Base-by-base conservation (phyloP, 148 eudicot genomes). In the Rhododendron henanense region DNA sequence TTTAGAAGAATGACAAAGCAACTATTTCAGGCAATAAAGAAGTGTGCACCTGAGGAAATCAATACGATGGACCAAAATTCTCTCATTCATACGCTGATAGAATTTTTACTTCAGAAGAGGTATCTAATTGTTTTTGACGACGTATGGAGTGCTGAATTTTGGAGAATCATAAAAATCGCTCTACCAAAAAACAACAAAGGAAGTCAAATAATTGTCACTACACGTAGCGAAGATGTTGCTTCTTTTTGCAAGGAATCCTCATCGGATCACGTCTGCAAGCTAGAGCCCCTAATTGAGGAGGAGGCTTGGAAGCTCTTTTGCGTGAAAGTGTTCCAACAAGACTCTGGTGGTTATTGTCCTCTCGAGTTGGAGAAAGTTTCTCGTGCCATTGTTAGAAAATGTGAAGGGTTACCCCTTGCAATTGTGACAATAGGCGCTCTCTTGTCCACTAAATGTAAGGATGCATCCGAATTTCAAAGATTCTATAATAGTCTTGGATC, bases 371-470 rank as follows among this genome's bases (percentile, higher is more conserved):
- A 44, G 47, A 4, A 19, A 71, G 44, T 48, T 9, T 83, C 85
- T 5, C 48, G 10, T 21, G 11, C 5, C 4, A 44, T 83, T 8
- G 45, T 83, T 6, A 10, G 3, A 44, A 67, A 47, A 65, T 83
- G 78, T 14, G 82, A 79, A 79, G 82, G 82, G 5, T 79, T 79
- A 15, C 82, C 82, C 2, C 82, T 79, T 13, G 85, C 85, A 14
- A 83, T 83, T 23, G 79, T 71, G 59, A 18, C 85, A 9, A 47
- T 83, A 10, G 63, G 57, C 0, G 79, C 63, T 23, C 57, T 83
- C 3, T 21, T 83, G 8, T 67, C 63, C 6, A 69, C 41, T 0
- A 83, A 67, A 65, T 5, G 4, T 18, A 41, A 6, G 79, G 71
- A 11, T 44, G 79, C 0, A 79, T 14, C 21, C 1, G 82, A 83